Evolutionary conservation across 2,329 filamentous ascomycete genomes (phyloP), one percentile per base, ranked within the genome.

Genomic region (Cladosporium velox): DNA sequence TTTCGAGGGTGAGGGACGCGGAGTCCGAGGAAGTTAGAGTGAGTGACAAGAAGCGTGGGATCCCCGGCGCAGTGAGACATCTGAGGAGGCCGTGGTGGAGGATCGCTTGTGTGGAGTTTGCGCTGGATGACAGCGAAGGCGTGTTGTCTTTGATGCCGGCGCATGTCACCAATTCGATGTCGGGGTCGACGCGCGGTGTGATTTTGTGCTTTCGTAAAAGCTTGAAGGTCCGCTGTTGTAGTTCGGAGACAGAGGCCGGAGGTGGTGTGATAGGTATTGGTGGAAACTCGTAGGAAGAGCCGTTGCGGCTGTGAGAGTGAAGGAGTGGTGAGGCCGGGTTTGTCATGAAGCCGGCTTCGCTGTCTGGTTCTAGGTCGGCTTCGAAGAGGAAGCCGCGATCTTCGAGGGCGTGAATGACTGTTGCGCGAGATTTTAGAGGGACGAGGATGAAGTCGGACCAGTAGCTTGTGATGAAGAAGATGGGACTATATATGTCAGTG

Each of bases 391-490:
- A 97, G 1, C 93, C 93, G 57, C 90, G 87, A 21, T 88, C 86
- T 67, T 94, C 84, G 5, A 98, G 83, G 0, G 92, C 90, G 66
- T 88, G 84, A 38, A 92, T 87, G 58, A 98, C 93, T 47, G 88
- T 89, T 30, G 86, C 81, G 60, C 90, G 88, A 73, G 90, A 88
- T 75, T 89, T 91, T 63, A 85, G 85, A 0, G 95, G 93, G 0
- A 97, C 92, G 41, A 98, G 85, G 72, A 99, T 96, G 79, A 97
- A 98, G 80, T 99, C 94, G 38, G 91, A 95, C 79, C 96, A 98
- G 79, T 98, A 99, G 35, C 93, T 97, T 3, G 94, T 97, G 77
- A 97, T 96, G 85, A 98, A 98, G 83, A 98, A 97, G 75, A 99
- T 96, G 63, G 94, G 91, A 62, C 86, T 88, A 47, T 8, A 47